phyloP scores from a whole-genome alignment of 192 early-diverging fungal genomes.

The Podochytrium sp. region DNA sequence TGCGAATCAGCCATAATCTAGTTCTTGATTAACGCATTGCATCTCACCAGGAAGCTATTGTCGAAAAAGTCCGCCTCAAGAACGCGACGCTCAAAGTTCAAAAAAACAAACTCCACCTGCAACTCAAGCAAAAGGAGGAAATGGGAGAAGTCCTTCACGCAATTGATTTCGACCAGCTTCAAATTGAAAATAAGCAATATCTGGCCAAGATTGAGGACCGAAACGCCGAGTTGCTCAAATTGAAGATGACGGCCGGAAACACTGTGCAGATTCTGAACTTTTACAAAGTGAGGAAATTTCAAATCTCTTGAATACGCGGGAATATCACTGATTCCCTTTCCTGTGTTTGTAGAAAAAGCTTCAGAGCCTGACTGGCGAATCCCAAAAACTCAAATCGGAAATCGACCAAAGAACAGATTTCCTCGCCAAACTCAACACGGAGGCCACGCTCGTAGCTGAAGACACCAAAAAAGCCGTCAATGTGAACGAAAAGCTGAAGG shows the following conservation, averaged over 20 bases:
- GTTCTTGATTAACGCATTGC: background rate
- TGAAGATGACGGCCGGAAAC: slow-evolving; percentile 67
- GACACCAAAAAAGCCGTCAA: slow-evolving; percentile 46
- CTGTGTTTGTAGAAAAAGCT: slow-evolving; percentile 48
- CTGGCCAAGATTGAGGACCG: slow-evolving; percentile 66
- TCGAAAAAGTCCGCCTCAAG: slow-evolving; percentile 65
- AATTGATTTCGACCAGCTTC: slow-evolving; percentile 70
- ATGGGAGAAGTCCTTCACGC: slow-evolving; percentile 71
- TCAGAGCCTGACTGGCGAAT: slow-evolving; percentile 48
- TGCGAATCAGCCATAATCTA: background rate
- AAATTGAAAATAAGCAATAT: slow-evolving; percentile 71
- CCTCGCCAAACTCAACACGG: slow-evolving; percentile 48
- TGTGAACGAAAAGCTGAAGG: slow-evolving; percentile 37
- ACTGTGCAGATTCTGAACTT: slow-evolving; percentile 62
- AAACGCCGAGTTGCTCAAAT: slow-evolving; percentile 62
- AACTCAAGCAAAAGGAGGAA: slow-evolving; percentile 71
- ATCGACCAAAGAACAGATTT: slow-evolving; percentile 53
- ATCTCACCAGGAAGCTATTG: slow-evolving; percentile 58
- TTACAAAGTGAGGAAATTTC: slow-evolving; percentile 49
- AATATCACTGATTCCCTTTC: background rate
- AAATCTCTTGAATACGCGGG: background rate
- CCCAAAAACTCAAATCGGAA: slow-evolving; percentile 43
- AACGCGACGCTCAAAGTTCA: slow-evolving; percentile 63
- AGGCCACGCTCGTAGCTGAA: slow-evolving; percentile 42
- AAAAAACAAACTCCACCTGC: slow-evolving; percentile 65